phyloP scores from a whole-genome alignment of 2,329 filamentous ascomycete genomes.

The Monilinia fructicola region DNA sequence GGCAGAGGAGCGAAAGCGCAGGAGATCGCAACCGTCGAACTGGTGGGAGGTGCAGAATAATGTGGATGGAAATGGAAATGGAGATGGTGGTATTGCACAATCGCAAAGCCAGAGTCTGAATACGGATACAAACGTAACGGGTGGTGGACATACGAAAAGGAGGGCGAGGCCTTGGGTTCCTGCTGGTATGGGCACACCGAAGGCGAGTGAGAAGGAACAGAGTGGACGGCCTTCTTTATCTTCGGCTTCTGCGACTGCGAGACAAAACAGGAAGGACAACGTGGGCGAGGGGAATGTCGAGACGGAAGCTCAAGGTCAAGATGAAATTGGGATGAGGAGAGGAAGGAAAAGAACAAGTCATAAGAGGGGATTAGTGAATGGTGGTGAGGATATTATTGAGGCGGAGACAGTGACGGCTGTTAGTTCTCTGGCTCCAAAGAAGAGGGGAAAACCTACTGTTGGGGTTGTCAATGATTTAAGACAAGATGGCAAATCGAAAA shows the following conservation, averaged over 20 bases:
- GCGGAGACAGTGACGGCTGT: conserved; percentile 7
- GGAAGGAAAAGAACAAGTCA: background rate
- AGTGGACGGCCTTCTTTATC: background rate
- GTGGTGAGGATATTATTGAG: background rate
- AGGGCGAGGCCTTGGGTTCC: conserved; percentile 12
- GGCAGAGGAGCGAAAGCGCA: conserved; percentile 29
- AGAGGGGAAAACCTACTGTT: background rate
- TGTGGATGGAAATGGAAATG: background rate
- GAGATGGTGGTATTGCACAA: background rate
- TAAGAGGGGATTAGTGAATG: background rate
- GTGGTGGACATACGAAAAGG: conserved; percentile 5
- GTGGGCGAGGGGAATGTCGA: background rate
- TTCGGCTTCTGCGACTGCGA: background rate
- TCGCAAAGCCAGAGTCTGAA: conserved; percentile 21
- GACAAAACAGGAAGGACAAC: background rate
- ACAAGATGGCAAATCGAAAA: background rate
- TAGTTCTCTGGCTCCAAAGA: conserved; percentile 19
- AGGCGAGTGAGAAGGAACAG: conserved; percentile 7
- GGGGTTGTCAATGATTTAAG: background rate
- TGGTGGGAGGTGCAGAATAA: conserved; percentile 34
- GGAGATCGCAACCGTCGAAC: conserved; percentile 35
- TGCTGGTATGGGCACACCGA: background rate
- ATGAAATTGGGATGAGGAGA: background rate
- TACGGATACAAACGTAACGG: conserved; percentile 10
- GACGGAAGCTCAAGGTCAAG: background rate